Conservation (phyloP, 192 early-diverging fungal genomes). For the Gryganskiella cystojenkinii region DNA sequence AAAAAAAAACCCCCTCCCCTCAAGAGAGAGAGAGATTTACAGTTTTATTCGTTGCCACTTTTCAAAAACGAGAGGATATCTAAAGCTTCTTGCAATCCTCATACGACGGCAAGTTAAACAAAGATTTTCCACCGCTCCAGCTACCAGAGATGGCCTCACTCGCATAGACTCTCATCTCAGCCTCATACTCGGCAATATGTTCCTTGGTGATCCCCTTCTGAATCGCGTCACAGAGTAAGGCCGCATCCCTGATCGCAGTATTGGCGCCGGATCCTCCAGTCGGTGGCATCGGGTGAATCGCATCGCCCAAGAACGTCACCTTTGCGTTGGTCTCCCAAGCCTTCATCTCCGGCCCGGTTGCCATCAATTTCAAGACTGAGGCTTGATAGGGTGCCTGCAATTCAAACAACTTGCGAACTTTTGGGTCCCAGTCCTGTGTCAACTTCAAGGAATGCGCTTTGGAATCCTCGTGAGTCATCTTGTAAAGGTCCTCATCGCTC, state of each 20-base stretch:
- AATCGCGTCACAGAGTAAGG: constrained; percentile 14
- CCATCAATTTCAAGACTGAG: constrained; percentile 5
- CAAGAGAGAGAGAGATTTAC: too few species aligned
- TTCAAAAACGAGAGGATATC: too few species aligned
- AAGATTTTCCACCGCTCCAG: constrained; percentile 4
- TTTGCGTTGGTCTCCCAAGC: constrained; percentile 13
- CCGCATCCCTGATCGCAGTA: constrained; percentile 24
- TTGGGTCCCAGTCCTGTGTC: constrained; percentile 17
- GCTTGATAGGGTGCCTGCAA: constrained; percentile 9
- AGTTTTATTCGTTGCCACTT: too few species aligned
- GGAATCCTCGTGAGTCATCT: constrained; percentile 6
- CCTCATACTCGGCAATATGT: constrained; percentile 11
- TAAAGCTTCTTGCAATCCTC: constrained; percentile 9
- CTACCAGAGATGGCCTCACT: constrained; percentile 12
- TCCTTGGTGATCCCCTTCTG: constrained; percentile 15
- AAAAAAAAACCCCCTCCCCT: too few species aligned
- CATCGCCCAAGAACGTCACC: constrained; percentile 27
- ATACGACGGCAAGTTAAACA: constrained; percentile 24
- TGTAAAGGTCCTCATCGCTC: constrained; percentile 18
- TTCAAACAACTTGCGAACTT: constrained; percentile 13
- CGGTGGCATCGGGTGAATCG: constrained; percentile 32
- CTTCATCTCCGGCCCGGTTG: constrained; percentile 6
- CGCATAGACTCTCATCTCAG: constrained; percentile 5
- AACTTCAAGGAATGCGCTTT: constrained; percentile 3
- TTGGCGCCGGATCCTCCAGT: constrained; percentile 21